These are phyloP conservation scores for Trichoderma erinaceum DNA, from an alignment of 495 filamentous ascomycete species.

Conservation along the genomic window DNA sequence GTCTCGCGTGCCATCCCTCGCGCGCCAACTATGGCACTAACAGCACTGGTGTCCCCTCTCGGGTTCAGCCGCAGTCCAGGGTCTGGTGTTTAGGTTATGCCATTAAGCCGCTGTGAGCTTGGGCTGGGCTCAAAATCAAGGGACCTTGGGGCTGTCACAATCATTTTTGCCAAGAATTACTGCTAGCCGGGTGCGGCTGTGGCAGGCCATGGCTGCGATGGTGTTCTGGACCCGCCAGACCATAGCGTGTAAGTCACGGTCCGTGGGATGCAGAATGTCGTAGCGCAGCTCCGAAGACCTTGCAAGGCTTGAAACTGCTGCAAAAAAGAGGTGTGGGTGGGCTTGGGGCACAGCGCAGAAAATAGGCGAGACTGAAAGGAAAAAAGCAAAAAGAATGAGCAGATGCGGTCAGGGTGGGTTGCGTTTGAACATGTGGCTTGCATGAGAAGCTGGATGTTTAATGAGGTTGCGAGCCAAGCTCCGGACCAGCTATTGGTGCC, in stretches of 20 bases:
- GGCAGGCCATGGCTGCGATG: neutral
- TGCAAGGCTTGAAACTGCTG: neutral
- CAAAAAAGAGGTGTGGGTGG: neutral
- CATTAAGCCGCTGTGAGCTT: neutral
- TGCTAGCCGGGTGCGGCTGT: constrained; percentile 10
- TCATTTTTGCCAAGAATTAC: neutral
- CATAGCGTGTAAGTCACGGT: neutral
- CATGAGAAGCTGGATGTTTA: constrained; percentile 1
- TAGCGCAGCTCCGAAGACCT: neutral
- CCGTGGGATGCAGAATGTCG: neutral
- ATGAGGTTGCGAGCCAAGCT: neutral
- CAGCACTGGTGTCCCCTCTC: constrained; percentile 1
- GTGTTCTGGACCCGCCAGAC: constrained; percentile 4
- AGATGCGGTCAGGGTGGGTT: neutral
- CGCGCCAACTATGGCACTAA: neutral
- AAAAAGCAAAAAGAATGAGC: neutral
- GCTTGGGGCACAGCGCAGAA: neutral
- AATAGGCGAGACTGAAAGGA: neutral
- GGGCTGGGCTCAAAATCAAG: neutral
- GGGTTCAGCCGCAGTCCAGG: constrained; percentile 11
- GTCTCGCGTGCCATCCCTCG: neutral
- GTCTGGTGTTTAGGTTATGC: neutral
- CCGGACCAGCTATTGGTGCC: neutral
- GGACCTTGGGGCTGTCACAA: neutral
- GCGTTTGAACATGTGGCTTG: constrained; percentile 4